These are phyloP conservation scores for Coemansia sp. DNA, from an alignment of 192 early-diverging fungal species.

Conservation along the genomic window DNA sequence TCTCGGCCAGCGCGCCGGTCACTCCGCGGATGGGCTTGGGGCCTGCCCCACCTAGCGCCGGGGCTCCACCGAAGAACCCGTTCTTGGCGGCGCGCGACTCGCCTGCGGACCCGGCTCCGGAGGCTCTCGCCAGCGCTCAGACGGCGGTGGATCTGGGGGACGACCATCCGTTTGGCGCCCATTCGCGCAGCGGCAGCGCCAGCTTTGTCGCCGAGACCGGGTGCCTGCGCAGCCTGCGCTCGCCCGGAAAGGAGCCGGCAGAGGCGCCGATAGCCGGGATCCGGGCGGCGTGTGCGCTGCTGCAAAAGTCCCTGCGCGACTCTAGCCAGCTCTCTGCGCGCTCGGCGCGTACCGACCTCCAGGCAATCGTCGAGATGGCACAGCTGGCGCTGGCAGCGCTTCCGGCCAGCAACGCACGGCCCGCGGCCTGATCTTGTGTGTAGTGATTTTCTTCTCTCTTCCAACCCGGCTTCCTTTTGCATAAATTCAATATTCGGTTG, in stretches of 20 bases:
- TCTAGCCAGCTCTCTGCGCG: too few species aligned
- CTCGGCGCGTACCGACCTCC: too few species aligned
- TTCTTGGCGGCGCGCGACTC: constrained; percentile 7
- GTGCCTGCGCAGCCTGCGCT: constrained; percentile 29
- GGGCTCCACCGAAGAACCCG: constrained; percentile 11
- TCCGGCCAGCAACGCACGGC: neutral
- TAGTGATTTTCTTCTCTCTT: neutral
- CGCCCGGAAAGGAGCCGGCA: constrained; percentile 1
- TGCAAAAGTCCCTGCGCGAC: constrained; percentile 8
- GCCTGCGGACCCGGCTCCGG: neutral
- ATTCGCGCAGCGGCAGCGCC: constrained; percentile 23
- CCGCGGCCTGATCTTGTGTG: neutral
- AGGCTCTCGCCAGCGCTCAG: neutral
- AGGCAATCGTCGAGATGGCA: constrained; percentile 25
- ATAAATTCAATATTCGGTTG: neutral
- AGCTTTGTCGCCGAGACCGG: constrained; percentile 41
- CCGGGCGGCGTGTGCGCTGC: constrained; percentile 11
- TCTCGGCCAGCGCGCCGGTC: constrained; percentile 15
- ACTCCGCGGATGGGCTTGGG: constrained; percentile 6
- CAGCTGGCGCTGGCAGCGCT: constrained; percentile 17
- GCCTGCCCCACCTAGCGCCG: neutral
- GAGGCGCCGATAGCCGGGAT: constrained; percentile 12
- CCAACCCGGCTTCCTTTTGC: neutral
- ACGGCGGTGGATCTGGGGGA: neutral
- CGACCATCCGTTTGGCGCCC: constrained; percentile 16